phyloP scores from a whole-genome alignment of 2,329 filamentous ascomycete genomes.

The Aspergillus phoenicis region DNA sequence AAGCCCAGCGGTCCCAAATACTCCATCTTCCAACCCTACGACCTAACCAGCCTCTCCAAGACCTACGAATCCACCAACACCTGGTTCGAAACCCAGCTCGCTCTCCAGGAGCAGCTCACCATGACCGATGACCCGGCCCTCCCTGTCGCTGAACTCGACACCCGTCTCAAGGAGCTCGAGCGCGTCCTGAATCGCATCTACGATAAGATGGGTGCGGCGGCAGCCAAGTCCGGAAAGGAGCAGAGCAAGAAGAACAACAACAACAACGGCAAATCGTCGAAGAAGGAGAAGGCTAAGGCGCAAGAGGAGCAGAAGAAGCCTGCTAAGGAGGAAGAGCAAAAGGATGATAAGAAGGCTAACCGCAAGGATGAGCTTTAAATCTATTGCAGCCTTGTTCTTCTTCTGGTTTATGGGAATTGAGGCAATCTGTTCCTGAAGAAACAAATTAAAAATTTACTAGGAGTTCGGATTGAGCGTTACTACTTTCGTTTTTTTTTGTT shows the following conservation, averaged over 20 bases:
- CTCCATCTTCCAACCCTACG: constrained; percentile 71
- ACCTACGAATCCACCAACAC: constrained; percentile 63
- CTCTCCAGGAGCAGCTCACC: constrained; percentile 70
- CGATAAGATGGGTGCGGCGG: constrained; percentile 50
- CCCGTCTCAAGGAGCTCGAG: constrained; percentile 70
- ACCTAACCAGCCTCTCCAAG: constrained; percentile 67
- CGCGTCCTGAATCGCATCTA: constrained; percentile 44
- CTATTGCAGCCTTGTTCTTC: too few relatives aligned
- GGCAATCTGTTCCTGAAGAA: too few relatives aligned
- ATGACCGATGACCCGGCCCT: constrained; percentile 74
- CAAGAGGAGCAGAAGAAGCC: not conserved
- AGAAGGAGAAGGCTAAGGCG: constrained; percentile 16
- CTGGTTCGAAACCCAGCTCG: constrained; percentile 76
- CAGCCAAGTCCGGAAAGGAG: constrained; percentile 24
- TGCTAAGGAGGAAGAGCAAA: constrained; percentile 18
- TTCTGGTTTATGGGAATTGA: too few relatives aligned
- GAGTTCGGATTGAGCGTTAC: constrained; percentile 21
- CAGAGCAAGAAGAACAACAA: constrained; percentile 34
- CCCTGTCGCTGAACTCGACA: constrained; percentile 69
- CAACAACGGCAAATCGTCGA: constrained; percentile 27
- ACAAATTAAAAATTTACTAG: constrained; percentile 7
- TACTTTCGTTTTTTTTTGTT: not conserved
- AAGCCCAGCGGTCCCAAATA: constrained; percentile 56
- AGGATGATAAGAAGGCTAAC: constrained; percentile 29
- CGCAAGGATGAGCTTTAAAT: constrained; percentile 38